Evolutionary conservation across 2,329 filamentous ascomycete species (phyloP), one percentile per base, ranked within the genome.

Genomic region (Macrophomina phaseolina): DNA sequence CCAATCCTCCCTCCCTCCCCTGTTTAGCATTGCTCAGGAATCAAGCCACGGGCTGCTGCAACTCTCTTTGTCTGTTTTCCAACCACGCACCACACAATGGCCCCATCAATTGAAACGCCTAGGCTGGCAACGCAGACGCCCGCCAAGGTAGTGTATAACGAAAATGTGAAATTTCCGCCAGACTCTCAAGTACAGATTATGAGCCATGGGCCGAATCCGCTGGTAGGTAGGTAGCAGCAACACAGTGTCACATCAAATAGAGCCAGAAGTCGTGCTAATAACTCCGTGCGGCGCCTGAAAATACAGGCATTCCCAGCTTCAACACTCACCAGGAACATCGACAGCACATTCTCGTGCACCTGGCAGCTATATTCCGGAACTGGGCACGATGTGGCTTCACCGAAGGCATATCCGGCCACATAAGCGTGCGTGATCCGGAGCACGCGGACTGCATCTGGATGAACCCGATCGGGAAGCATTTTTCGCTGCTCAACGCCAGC

Each of bases 321-420:
- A 76, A 81, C 3, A 80, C 82, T 28, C 82, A 82, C 67, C 81
- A 81, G 40, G 81, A 84, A 51, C 83, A 91, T 67, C 86, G 90
- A 28, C 82, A 82, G 72, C 90, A 90, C 81, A 86, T 88, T 67
- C 81, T 90, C 12, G 80, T 86, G 36, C 89, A 91, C 76, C 90
- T 90, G 83, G 87, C 88, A 1, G 77, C 76, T 4, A 88, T 87
- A 4, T 92, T 91, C 77, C 86, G 90, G 30, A 84, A 90, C 73
- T 91, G 90, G 74, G 82, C 87, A 1, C 84, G 88, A 55, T 84
- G 87, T 70, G 87, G 87, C 58, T 90, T 87, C 76, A 87, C 86
- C 0, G 89, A 91, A 76, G 90, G 90, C 65, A 89, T 90, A 81
- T 83, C 83, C 30, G 89, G 89, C 0, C 89, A 91, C 75, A 91